These are phyloP conservation scores for Geotrichum phurueaensis DNA, from an alignment of 1,139 yeast species.

Conservation along the genomic window DNA sequence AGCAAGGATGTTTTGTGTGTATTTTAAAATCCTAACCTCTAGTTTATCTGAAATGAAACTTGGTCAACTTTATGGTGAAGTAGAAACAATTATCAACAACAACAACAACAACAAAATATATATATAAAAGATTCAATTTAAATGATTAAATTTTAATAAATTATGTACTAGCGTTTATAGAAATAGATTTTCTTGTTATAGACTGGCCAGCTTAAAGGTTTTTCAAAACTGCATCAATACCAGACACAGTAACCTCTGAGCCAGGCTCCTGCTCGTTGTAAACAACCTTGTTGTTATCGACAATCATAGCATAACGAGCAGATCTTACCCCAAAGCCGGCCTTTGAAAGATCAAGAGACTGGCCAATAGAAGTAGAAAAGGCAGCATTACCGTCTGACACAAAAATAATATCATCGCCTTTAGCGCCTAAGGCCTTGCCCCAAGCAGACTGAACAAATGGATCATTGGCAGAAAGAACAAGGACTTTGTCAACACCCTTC, in stretches of 20 bases:
- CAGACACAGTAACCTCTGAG: conserved; percentile 56
- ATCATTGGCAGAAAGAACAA: conserved; percentile 72
- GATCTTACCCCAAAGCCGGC: conserved; percentile 63
- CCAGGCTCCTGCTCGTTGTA: conserved; percentile 63
- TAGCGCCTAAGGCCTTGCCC: conserved; percentile 61
- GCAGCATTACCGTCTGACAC: conserved; percentile 67
- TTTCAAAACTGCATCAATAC: conserved; percentile 49
- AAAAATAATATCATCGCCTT: conserved; percentile 47
- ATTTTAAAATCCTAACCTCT: neutral
- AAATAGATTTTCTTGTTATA: neutral
- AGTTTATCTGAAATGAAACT: neutral
- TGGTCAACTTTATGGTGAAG: neutral
- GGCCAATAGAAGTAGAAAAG: conserved; percentile 59
- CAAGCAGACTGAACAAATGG: conserved; percentile 75
- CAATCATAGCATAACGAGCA: conserved; percentile 63
- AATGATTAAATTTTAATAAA: neutral
- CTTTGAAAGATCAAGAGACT: conserved; percentile 48
- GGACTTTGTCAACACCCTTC: conserved; percentile 65
- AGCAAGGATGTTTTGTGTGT: neutral
- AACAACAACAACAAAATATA: too few relatives aligned
- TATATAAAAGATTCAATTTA: neutral
- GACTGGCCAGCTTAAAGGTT: conserved; percentile 29
- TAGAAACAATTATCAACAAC: too few relatives aligned
- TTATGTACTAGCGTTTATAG: neutral
- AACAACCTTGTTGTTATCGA: conserved; percentile 56